Base-by-base conservation (phyloP, 164 flowering plant species). In the Vitis cinerea region DNA sequence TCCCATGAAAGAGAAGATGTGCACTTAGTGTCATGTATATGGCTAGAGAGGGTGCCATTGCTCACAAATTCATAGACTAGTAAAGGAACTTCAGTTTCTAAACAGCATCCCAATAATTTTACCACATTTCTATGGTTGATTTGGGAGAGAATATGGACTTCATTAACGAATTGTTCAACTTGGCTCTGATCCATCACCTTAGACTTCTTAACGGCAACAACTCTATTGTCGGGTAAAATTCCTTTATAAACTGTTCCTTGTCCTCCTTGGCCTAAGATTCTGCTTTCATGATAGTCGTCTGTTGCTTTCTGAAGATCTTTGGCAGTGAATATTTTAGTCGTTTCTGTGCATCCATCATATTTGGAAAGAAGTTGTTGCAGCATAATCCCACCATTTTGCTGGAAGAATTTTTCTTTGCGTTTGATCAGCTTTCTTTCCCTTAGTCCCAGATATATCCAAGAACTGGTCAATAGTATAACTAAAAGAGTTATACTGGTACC, bases 101-200 rank as follows among this genome's bases (percentile, higher is more conserved):
- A 71, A 49, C 86, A 82, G 30, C 84, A 81, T 4, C 87, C 83
- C 37, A 84, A 48, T 9, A 84, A 76, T 53, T 77, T 83, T 1
- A 82, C 89, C 2, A 81, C 83, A 53, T 84, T 79, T 14, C 80
- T 72, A 61, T 85, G 90, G 61, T 85, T 83, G 71, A 82, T 78
- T 72, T 80, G 87, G 44, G 80, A 78, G 49, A 84, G 79, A 10
- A 86, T 74, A 2, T 79, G 69, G 9, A 86, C 80, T 60, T 86
- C 85, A 51, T 82, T 87, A n/a, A 82, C 75, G 71, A 86, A 86
- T 65, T 84, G 81, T 49, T 84, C 77, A 10, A 72, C 68, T 66
- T 82, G 87, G 59, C 49, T 68, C 17, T 75, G 69, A 68, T 78
- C 83, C 9, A 75, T 72, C 9, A 75, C 50, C 59, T 77, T 85